phyloP scores from a whole-genome alignment of 129 eudicot species.

The Smallanthus sonchifolius region DNA sequence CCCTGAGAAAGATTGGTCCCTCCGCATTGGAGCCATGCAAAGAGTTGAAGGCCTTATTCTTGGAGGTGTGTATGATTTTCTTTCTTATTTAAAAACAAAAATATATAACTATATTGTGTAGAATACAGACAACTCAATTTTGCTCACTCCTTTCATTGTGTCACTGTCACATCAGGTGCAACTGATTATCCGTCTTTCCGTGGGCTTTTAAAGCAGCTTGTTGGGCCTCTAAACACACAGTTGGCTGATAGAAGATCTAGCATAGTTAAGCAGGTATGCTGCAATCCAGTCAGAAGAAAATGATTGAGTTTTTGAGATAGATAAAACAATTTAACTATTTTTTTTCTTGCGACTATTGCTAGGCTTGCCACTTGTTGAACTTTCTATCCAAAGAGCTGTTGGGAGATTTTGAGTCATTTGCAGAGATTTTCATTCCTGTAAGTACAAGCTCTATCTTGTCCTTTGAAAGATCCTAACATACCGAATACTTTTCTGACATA shows the following conservation, averaged over 20 bases:
- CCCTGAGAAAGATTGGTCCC: constrained; percentile 97
- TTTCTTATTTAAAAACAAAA: neutral
- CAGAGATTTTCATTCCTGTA: constrained; percentile 94
- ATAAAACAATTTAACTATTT: neutral
- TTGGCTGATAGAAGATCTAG: constrained; percentile 93
- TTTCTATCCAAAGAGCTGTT: constrained; percentile 90
- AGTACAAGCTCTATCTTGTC: constrained; percentile 19
- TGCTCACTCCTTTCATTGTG: constrained; percentile 10
- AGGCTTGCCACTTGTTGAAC: constrained; percentile 88
- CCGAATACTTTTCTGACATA: constrained; percentile 37
- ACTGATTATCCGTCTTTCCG: constrained; percentile 85
- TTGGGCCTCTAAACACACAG: constrained; percentile 85
- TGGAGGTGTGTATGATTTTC: constrained; percentile 61
- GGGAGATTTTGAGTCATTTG: constrained; percentile 93
- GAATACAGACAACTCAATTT: neutral
- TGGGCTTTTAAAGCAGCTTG: constrained; percentile 89
- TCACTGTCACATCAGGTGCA: constrained; percentile 62
- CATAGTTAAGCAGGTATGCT: constrained; percentile 88
- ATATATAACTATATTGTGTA: neutral
- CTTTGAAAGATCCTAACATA: constrained; percentile 3
- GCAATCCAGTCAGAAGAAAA: constrained; percentile 4
- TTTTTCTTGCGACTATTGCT: constrained; percentile 12
- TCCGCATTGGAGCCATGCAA: constrained; percentile 96
- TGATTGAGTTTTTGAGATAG: constrained; percentile 2
- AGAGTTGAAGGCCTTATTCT: constrained; percentile 87